phyloP scores from a whole-genome alignment of 306 rosid genomes.

The Coriaria nepalensis region DNA sequence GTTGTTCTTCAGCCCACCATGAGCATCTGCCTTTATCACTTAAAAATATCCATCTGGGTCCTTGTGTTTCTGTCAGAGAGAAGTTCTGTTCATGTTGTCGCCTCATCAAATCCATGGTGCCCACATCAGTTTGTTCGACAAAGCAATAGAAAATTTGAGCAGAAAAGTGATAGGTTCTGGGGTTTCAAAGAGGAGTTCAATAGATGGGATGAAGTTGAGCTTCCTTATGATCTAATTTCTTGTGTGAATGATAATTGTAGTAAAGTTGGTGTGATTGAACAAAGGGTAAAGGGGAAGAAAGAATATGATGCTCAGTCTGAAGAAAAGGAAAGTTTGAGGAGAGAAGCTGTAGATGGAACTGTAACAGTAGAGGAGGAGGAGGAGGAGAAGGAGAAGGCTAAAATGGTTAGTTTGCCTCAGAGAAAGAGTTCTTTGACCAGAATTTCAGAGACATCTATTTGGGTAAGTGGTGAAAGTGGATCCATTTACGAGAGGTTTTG shows the following conservation, averaged over 20 bases:
- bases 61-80: constrained; percentile 18
- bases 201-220: constrained; percentile 66
- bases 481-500: constrained; percentile 88
- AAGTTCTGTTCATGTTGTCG: constrained; percentile 15
- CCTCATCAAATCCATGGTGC: constrained; percentile 35
- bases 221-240: constrained; percentile 56
- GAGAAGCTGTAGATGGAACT: constrained; percentile 2
- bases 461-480: constrained; percentile 88
- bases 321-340: constrained; percentile 9
- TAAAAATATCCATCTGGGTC: constrained; percentile 35
- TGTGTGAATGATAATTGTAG: constrained; percentile 35
- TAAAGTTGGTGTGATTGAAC: constrained; percentile 24
- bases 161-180: constrained; percentile 73
- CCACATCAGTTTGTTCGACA: constrained; percentile 35
- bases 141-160: constrained; percentile 38
- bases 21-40: constrained; percentile 41
- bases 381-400: constrained; percentile 14
- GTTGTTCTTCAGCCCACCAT: neutral
- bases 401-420: constrained; percentile 27
- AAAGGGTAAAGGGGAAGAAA: constrained; percentile 9
- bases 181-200: constrained; percentile 52
- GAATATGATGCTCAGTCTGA: constrained; percentile 24
- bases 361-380: constrained; percentile 13
- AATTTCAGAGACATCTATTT: constrained; percentile 62
- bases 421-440: constrained; percentile 73